Percentiles rank a stretch among this genome's conserved stretches.
phyloP scores from a whole-genome alignment of 805 yeast genomes.

The Suhomyces tanzawaensis region DNA sequence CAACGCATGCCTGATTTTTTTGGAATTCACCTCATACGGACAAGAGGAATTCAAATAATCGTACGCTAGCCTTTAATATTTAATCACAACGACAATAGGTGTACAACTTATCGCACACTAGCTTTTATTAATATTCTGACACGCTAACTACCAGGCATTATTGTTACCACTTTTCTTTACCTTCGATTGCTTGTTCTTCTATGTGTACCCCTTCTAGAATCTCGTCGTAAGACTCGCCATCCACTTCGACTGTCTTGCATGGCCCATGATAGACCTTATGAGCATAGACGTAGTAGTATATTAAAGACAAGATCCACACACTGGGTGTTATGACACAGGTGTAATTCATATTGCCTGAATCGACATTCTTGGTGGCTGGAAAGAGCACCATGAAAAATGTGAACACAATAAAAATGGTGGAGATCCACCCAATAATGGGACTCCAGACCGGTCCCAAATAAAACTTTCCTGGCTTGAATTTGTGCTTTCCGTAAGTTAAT shows the following conservation, averaged over 20 bases:
- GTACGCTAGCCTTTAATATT: no score
- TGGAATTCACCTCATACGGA: no score
- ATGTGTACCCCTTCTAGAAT: conserved; percentile 2
- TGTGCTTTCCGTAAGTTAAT: conserved; percentile 34
- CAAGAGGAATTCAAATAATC: no score
- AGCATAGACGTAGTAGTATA: conserved; percentile 26
- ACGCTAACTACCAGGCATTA: no score
- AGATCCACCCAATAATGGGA: conserved; percentile 26
- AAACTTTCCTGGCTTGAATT: conserved; percentile 39
- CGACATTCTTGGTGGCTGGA: conserved; percentile 30
- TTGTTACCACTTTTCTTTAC: not conserved
- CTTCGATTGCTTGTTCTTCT: not conserved
- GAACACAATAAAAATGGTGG: conserved; percentile 33
- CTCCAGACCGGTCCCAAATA: conserved; percentile 35
- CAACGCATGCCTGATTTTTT: no score
- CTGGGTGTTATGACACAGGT: conserved; percentile 26
- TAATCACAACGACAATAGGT: no score
- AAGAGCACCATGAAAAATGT: conserved; percentile 38
- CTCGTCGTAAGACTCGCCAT: not conserved
- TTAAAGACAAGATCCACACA: conserved; percentile 26
- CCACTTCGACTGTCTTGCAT: conserved; percentile 23
- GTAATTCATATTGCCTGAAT: conserved; percentile 26
- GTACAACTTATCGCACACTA: no score
- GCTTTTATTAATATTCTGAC: no score
- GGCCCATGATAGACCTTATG: conserved; percentile 31